A percentile compares a stretch with the other conserved stretches of the same genome.
Conservation (phyloP, 106 monocot species). For the Apostasia shenzhenica region DNA sequence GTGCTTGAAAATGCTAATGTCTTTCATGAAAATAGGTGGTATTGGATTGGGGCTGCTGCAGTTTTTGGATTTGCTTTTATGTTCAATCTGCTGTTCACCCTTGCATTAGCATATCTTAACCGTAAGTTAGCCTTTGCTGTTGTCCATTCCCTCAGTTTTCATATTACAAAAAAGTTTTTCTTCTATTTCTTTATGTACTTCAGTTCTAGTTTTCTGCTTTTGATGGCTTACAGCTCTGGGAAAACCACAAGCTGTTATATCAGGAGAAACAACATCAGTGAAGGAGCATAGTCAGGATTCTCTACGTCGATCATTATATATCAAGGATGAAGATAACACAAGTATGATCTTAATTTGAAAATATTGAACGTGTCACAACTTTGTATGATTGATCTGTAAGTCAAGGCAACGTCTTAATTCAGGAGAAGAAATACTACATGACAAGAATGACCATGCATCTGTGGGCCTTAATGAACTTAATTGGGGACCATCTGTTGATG, state of each 20-base stretch:
- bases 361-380: neutral
- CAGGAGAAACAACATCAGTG: constrained; percentile 39
- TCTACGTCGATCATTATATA: constrained; percentile 13
- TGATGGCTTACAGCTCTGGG: constrained; percentile 35
- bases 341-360: constrained; percentile 14
- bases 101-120: constrained; percentile 74
- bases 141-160: neutral
- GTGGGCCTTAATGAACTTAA: constrained; percentile 13
- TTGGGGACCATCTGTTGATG: constrained; percentile 16
- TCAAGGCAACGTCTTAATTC: neutral
- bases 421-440: constrained; percentile 37
- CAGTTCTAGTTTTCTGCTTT: neutral
- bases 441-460: constrained; percentile 15
- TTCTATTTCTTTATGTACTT: neutral
- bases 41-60: constrained; percentile 74
- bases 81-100: constrained; percentile 84
- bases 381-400: neutral
- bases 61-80: constrained; percentile 72
- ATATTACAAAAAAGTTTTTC: too few species aligned
- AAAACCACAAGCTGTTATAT: constrained; percentile 52
- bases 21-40: constrained; percentile 56
- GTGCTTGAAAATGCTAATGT: constrained; percentile 46
- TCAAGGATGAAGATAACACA: constrained; percentile 22
- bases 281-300: constrained; percentile 20
- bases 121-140: constrained; percentile 38